These are phyloP conservation scores for Mycotypha africana DNA, from an alignment of 371 early-diverging fungal species.

Conservation along the genomic window DNA sequence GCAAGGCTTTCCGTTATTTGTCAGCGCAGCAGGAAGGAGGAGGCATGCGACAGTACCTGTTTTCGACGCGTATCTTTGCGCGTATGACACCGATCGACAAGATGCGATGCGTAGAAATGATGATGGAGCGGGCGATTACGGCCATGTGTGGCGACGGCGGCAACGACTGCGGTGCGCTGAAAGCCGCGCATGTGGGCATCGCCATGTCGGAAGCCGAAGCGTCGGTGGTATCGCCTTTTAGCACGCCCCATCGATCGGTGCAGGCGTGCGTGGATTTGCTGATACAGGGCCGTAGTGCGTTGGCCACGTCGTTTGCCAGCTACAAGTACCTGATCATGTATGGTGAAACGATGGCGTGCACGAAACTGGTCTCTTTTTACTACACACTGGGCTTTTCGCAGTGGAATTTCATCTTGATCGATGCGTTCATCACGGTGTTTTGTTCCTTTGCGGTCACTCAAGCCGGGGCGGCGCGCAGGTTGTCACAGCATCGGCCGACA, in stretches of 20 bases:
- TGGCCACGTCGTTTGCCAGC: constrained; percentile 70
- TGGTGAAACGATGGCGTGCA: constrained; percentile 69
- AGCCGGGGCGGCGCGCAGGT: constrained; percentile 47
- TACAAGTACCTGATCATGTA: constrained; percentile 74
- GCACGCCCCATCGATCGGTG: constrained; percentile 61
- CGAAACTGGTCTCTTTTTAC: constrained; percentile 57
- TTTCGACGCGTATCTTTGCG: constrained; percentile 66
- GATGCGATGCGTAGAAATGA: constrained; percentile 62
- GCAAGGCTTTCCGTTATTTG: constrained; percentile 66
- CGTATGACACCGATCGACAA: constrained; percentile 78
- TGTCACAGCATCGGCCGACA: constrained; percentile 61
- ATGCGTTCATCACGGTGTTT: constrained; percentile 61
- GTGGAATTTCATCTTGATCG: constrained; percentile 66
- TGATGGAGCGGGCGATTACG: constrained; percentile 70
- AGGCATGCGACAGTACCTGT: constrained; percentile 45
- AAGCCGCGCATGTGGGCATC: constrained; percentile 90
- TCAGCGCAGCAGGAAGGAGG: too few relatives aligned
- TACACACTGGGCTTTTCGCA: constrained; percentile 51
- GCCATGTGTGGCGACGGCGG: constrained; percentile 96
- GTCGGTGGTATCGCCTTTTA: constrained; percentile 84
- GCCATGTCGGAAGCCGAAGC: constrained; percentile 86
- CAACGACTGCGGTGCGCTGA: constrained; percentile 93
- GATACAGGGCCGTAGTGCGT: constrained; percentile 68
- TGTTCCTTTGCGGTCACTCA: constrained; percentile 64
- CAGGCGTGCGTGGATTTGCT: constrained; percentile 67